Conservation (phyloP, 2,329 filamentous ascomycete species). For the Nannizziopsis barbatae region DNA sequence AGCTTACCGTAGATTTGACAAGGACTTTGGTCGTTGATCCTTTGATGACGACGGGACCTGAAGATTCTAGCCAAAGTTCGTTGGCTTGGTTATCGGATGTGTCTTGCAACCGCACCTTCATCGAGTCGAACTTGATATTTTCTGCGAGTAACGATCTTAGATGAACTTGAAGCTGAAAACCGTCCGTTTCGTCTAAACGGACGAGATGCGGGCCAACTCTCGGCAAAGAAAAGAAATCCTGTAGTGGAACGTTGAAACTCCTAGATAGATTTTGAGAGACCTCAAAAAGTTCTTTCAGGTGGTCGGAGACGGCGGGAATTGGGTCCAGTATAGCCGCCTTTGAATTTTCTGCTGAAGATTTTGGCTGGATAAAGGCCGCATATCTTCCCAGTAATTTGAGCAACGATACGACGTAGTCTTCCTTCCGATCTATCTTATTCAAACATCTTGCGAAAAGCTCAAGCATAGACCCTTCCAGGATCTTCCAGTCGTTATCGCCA, state of each 20-base stretch:
- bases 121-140: conserved; percentile 53
- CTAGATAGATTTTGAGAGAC: conserved; percentile 43
- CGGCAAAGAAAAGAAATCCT: conserved; percentile 61
- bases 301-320: conserved; percentile 25
- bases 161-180: conserved; percentile 58
- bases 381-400: conserved; percentile 50
- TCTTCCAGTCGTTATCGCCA: conserved; percentile 63
- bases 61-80: conserved; percentile 55
- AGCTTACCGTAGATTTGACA: conserved; percentile 39
- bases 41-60: conserved; percentile 38
- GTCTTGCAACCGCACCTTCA: conserved; percentile 53
- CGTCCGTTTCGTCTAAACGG: conserved; percentile 61
- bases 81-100: conserved; percentile 45
- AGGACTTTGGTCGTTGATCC: conserved; percentile 45
- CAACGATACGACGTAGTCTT: conserved; percentile 67
- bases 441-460: conserved; percentile 77
- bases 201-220: conserved; percentile 55
- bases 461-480: conserved; percentile 71
- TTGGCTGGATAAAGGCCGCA: conserved; percentile 26
- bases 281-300: conserved; percentile 36
- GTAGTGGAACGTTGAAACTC: conserved; percentile 57
- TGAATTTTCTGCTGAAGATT: conserved; percentile 19
- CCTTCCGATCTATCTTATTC: conserved; percentile 59
- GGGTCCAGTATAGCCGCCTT: background rate
- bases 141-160: conserved; percentile 64